A percentile compares a stretch with the other conserved stretches of the same genome.
phyloP scores from a whole-genome alignment of 371 early-diverging fungal species.

The Chytridium lagenaria region DNA sequence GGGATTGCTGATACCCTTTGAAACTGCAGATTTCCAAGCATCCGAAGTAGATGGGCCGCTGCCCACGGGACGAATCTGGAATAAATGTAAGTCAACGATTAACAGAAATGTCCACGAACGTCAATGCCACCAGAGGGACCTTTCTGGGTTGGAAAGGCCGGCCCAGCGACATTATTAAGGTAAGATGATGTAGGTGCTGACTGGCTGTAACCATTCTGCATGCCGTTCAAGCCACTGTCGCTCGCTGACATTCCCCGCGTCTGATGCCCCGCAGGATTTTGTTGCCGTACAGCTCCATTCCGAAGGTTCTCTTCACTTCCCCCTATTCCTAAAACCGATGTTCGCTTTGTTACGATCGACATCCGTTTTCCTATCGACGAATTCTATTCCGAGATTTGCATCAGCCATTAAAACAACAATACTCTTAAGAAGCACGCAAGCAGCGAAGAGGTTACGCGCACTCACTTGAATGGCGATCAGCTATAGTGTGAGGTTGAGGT shows the following conservation, averaged over 20 bases:
- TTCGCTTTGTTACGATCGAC: constrained; percentile 50
- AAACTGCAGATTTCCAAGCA: constrained; percentile 36
- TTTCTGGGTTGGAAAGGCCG: constrained; percentile 6
- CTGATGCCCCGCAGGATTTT: background rate
- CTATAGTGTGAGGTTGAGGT: background rate
- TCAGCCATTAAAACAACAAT: background rate
- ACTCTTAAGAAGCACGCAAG: no score
- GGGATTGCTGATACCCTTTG: constrained; percentile 59
- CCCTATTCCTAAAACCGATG: constrained; percentile 34
- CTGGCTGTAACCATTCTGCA: constrained; percentile 19
- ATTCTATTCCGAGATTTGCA: constrained; percentile 35
- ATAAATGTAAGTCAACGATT: background rate
- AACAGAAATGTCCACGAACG: background rate
- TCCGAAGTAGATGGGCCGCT: constrained; percentile 18
- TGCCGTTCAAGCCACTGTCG: background rate
- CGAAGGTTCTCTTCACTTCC: constrained; percentile 3
- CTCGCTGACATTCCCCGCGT: background rate
- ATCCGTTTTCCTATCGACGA: constrained; percentile 67
- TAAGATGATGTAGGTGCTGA: constrained; percentile 16
- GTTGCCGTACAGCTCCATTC: background rate
- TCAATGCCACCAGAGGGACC: background rate
- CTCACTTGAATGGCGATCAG: constrained; percentile 9
- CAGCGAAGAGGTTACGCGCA: no score
- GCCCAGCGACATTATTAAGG: constrained; percentile 7
- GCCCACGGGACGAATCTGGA: background rate